Conservation (phyloP, 2,329 filamentous ascomycete species). For the Leptographium procerum region DNA sequence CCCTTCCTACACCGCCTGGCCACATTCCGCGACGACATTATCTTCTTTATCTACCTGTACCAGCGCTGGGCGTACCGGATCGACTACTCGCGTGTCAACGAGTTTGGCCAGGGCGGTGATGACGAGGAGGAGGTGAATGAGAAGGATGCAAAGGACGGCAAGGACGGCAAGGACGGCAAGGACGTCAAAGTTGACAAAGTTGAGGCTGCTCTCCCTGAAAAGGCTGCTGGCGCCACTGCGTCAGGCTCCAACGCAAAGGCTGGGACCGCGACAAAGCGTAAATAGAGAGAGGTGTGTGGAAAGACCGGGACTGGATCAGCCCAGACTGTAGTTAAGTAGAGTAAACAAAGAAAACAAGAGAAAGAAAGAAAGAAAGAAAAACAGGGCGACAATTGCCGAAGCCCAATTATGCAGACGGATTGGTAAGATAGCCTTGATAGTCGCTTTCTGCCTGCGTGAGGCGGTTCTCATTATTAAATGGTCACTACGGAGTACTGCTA, state of each 20-base stretch:
- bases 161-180: conserved; percentile 10
- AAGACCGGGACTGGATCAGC: too few relatives aligned
- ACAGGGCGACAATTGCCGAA: too few relatives aligned
- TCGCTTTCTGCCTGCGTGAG: too few relatives aligned
- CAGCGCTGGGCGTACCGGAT: conserved; percentile 87
- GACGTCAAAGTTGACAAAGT: too few relatives aligned
- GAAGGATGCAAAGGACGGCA: conserved; percentile 22
- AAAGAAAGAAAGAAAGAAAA: too few relatives aligned
- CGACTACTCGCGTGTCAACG: conserved; percentile 87
- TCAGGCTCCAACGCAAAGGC: conserved; percentile 39
- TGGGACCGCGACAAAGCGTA: conserved; percentile 34
- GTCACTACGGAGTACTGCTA: too few relatives aligned
- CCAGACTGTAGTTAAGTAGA: too few relatives aligned
- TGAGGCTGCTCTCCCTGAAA: conserved; percentile 24
- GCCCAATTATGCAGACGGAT: too few relatives aligned
- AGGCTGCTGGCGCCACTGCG: conserved; percentile 18
- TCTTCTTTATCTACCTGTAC: conserved; percentile 97
- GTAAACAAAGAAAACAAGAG: too few relatives aligned
- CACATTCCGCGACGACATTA: conserved; percentile 87
- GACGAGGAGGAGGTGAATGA: conserved; percentile 47
- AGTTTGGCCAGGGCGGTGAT: conserved; percentile 98
- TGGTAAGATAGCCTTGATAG: too few relatives aligned
- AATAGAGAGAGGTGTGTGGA: conserved; percentile 10
- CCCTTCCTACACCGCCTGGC: conserved; percentile 84
- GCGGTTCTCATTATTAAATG: too few relatives aligned